Conservation (phyloP, 306 rosid genomes). For the Sicyos edulis region DNA sequence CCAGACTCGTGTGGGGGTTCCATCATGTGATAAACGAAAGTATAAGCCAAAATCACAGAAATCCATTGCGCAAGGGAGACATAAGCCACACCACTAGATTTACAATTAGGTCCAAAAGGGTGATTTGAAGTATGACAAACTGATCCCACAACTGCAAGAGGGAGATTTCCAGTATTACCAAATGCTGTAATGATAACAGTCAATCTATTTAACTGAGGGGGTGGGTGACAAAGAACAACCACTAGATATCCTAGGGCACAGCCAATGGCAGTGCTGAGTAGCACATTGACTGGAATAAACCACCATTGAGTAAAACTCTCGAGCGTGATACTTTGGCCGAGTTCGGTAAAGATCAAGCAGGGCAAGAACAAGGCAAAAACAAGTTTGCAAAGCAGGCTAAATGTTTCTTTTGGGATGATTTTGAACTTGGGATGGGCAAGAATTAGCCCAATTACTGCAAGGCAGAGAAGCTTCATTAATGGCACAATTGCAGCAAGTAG, state of each 20-base stretch:
- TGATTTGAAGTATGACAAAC: conserved; percentile 59
- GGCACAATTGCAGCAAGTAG: conserved; percentile 56
- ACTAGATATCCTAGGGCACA: conserved; percentile 59
- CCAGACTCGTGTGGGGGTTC: conserved; percentile 76
- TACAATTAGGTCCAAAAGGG: conserved; percentile 72
- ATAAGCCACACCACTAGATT: conserved; percentile 77
- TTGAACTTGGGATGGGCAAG: conserved; percentile 57
- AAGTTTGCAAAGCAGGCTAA: conserved; percentile 73
- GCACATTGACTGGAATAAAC: conserved; percentile 79
- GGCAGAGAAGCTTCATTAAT: conserved; percentile 59
- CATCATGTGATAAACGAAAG: conserved; percentile 94
- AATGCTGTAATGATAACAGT: conserved; percentile 78
- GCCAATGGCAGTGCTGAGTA: conserved; percentile 63
- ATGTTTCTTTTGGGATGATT: conserved; percentile 64
- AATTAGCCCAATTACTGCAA: conserved; percentile 57
- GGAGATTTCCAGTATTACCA: conserved; percentile 89
- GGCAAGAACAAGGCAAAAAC: conserved; percentile 88
- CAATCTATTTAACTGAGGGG: conserved; percentile 55
- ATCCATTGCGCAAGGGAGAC: conserved; percentile 86
- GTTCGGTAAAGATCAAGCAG: conserved; percentile 72
- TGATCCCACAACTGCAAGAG: conserved; percentile 68
- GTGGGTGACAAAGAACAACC: conserved; percentile 67
- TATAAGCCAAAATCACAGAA: conserved; percentile 76
- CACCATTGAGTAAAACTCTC: conserved; percentile 58
- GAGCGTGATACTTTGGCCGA: conserved; percentile 63